phyloP scores from a whole-genome alignment of 129 eudicot genomes.

The Arctium lappa region DNA sequence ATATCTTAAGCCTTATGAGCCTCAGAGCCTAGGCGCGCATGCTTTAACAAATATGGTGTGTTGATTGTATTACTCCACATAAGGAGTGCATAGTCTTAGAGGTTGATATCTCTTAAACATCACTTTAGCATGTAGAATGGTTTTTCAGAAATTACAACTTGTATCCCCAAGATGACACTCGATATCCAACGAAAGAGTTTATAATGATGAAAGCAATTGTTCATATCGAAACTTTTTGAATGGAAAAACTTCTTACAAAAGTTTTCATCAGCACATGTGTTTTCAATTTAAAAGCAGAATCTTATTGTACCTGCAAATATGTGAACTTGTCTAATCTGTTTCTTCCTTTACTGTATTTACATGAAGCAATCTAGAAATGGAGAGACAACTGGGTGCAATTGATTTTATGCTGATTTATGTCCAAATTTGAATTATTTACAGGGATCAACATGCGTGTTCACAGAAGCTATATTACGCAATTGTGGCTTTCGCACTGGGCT shows the following conservation, averaged over 20 bases:
- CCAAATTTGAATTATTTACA: constrained; percentile 21
- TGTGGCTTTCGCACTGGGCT: constrained; percentile 94
- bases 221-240: too few species aligned
- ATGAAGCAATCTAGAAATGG: too few species aligned
- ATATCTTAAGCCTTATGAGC: too few species aligned
- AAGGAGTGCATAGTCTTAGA: too few species aligned
- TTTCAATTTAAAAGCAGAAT: background rate
- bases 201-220: too few species aligned
- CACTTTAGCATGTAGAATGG: too few species aligned
- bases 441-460: constrained; percentile 94
- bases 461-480: constrained; percentile 79
- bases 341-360: background rate
- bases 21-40: too few species aligned
- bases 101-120: too few species aligned
- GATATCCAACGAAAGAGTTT: too few species aligned
- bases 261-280: background rate
- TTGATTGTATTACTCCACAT: background rate
- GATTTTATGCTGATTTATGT: constrained; percentile 16
- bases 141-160: too few species aligned
- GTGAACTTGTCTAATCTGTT: background rate
- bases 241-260: background rate
- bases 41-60: background rate
- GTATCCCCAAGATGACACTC: too few species aligned
- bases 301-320: background rate
- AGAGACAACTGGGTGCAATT: too few species aligned